Conservation (phyloP, 2,329 filamentous ascomycete species). For the Cladosporium cucumerinum region DNA sequence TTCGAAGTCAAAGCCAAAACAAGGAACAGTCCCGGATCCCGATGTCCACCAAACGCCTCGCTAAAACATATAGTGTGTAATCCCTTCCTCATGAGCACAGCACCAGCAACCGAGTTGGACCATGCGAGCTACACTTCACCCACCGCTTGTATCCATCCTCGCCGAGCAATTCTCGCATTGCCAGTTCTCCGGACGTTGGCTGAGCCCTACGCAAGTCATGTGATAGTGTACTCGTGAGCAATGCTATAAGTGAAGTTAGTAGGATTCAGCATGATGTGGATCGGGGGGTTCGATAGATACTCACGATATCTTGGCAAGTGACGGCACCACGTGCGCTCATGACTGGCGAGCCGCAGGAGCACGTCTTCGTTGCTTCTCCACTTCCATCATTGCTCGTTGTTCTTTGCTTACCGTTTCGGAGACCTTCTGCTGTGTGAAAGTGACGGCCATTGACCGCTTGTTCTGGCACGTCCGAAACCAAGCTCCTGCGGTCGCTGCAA, state of each 20-base stretch:
- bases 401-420: background rate
- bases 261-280: background rate
- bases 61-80: background rate
- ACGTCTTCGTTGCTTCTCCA: constrained; percentile 12
- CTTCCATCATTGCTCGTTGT: background rate
- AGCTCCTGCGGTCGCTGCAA: background rate
- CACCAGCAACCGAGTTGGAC: background rate
- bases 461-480: background rate
- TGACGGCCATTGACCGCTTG: background rate
- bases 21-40: background rate
- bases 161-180: constrained; percentile 22
- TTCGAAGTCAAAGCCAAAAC: background rate
- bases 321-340: constrained; percentile 18
- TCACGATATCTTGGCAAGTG: constrained; percentile 24
- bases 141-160: background rate
- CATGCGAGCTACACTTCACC: background rate
- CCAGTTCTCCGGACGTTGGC: constrained; percentile 19
- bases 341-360: constrained; percentile 21
- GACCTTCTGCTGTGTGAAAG: background rate
- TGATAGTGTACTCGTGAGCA: constrained; percentile 26
- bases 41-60: background rate
- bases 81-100: background rate
- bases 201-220: constrained; percentile 26
- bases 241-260: background rate
- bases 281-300: background rate